Evolutionary conservation across 768 basidiomycete genomes (phyloP).

Genomic region (Sarcodon sp.): DNA sequence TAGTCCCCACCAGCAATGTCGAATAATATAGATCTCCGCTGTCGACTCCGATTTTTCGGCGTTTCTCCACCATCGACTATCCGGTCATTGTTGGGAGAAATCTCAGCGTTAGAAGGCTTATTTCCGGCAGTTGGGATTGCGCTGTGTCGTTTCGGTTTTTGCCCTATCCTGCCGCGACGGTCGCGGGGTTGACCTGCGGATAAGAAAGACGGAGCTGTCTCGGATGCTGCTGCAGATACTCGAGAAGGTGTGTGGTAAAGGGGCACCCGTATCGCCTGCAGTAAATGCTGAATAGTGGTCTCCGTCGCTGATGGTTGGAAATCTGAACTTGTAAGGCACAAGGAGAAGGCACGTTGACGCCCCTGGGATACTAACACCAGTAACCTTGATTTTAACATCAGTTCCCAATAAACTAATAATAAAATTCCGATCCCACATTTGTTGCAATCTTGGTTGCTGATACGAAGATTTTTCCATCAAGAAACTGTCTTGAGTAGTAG

Average conservation of each 20-base stretch:
- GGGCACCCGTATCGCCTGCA: slow-evolving; percentile 48
- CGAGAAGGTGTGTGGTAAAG: slow-evolving; percentile 14
- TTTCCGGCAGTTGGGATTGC: background rate
- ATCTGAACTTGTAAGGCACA: slow-evolving; percentile 40
- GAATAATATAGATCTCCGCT: slow-evolving; percentile 20
- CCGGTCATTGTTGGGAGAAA: slow-evolving; percentile 13
- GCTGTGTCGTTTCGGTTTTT: slow-evolving; percentile 18
- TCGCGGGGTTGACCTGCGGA: slow-evolving; percentile 66
- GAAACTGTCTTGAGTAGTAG: slow-evolving; percentile 43
- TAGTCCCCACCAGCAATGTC: slow-evolving; percentile 7
- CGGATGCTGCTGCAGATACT: slow-evolving; percentile 8
- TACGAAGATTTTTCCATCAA: slow-evolving; percentile 32
- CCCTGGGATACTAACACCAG: slow-evolving; percentile 64
- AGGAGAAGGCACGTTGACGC: slow-evolving; percentile 41
- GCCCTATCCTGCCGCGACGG: slow-evolving; percentile 63
- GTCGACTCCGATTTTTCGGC: slow-evolving; percentile 25
- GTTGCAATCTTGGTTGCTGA: slow-evolving; percentile 61
- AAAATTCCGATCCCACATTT: slow-evolving; percentile 41
- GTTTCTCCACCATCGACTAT: slow-evolving; percentile 35
- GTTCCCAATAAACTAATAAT: background rate
- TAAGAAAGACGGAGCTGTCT: slow-evolving; percentile 51
- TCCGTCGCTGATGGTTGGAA: slow-evolving; percentile 52
- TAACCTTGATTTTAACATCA: slow-evolving; percentile 29
- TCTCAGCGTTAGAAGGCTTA: too few species aligned
- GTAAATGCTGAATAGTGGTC: slow-evolving; percentile 51